Base-by-base conservation (phyloP, 805 yeast species). In the Candida maesae region DNA sequence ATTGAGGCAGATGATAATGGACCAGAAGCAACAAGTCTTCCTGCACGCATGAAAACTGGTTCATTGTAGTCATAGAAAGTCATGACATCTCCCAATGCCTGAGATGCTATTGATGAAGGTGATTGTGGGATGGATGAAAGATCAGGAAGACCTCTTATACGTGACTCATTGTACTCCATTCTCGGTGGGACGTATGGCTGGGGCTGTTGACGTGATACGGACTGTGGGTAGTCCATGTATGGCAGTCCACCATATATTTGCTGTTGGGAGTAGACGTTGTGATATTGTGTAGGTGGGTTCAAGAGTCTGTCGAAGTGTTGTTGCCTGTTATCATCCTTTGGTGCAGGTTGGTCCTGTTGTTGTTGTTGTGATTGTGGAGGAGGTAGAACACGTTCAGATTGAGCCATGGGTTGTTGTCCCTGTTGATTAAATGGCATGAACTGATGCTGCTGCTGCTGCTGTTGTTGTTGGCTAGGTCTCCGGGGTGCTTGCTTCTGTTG, bases 1-100 rank as follows among this genome's bases (percentile, higher is more conserved):
- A 63, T 30, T 1, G 65, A 51, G 3, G 47, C 45, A 17, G 56
- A 49, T 16, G 64, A 59, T 25, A 64, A 38, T 2, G 68, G 66
- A 3, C 65, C 67, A 9, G 54, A 48, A 3, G 61, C 58, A 24
- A 57, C 51, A 10, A 63, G 49, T 33, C 67, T 49, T 5, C 65
- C 63, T 20, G 59, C 60, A 37, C 63, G 55, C 13, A 61, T 50
- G 15, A 45, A 45, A 2, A 60, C 55, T 9, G 65, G 58, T 23
- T 58, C 60, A 12, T 46, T 48, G 27, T 51, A 51, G 31, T 56
- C 61, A 36, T 59, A 58, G 46, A 63, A 63, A 14, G 55, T 57
- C 53, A 63, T 56, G 18, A 44, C 27, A 20, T 39, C 44, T 5
- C 33, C 29, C 27, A 19, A 7, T 4, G 38, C 29, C 14, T 33